Conservation (phyloP, 148 eudicot species). For the Vaccinium darrowii region DNA sequence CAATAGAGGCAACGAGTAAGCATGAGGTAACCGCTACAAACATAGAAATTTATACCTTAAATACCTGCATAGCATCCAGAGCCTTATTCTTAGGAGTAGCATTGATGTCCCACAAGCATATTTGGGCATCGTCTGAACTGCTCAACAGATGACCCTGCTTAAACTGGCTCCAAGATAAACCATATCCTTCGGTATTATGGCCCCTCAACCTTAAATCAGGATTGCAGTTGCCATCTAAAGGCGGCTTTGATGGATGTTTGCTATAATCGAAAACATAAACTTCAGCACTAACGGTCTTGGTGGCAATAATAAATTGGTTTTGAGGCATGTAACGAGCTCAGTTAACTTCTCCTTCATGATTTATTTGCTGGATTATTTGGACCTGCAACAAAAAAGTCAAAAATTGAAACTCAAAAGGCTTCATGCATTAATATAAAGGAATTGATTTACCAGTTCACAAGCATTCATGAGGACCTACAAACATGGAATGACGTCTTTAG, state of each 20-base stretch:
- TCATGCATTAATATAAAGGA: background rate
- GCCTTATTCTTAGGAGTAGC: slow-evolving; percentile 58
- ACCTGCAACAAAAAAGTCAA: slow-evolving; percentile 47
- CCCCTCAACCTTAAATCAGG: slow-evolving; percentile 92
- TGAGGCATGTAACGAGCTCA: slow-evolving; percentile 96
- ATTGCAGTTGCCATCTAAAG: slow-evolving; percentile 60
- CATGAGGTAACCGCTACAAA: background rate
- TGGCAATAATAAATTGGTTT: slow-evolving; percentile 79
- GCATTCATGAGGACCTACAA: background rate
- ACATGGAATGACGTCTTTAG: background rate
- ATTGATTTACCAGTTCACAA: background rate
- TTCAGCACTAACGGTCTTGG: slow-evolving; percentile 82
- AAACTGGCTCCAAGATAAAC: slow-evolving; percentile 74
- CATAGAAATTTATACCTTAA: slow-evolving; percentile 50
- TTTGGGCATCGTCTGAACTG: slow-evolving; percentile 81
- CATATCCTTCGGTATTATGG: slow-evolving; percentile 80
- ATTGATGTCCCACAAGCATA: slow-evolving; percentile 79
- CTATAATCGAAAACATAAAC: slow-evolving; percentile 87
- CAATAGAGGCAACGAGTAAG: background rate
- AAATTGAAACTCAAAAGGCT: background rate
- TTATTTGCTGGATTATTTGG: slow-evolving; percentile 86
- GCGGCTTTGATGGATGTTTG: slow-evolving; percentile 87
- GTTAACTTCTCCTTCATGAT: slow-evolving; percentile 90
- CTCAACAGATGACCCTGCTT: slow-evolving; percentile 71
- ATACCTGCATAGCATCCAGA: slow-evolving; percentile 60